phyloP scores from a whole-genome alignment of 2,329 filamentous ascomycete genomes.

The Stylonectria norvegica region DNA sequence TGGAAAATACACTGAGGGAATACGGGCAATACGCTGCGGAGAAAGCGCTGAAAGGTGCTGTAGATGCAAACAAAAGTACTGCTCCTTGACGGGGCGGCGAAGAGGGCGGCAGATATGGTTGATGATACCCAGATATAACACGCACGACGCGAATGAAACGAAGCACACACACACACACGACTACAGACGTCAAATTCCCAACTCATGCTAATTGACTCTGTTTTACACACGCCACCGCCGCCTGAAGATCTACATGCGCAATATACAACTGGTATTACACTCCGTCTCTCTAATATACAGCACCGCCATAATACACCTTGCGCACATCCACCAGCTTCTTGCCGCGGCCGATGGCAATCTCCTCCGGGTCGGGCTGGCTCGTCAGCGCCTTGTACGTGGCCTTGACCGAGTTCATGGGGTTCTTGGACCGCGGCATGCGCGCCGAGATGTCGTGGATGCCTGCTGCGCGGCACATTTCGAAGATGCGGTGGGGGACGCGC shows the following conservation, averaged over 20 bases:
- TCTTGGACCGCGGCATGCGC: constrained; percentile 77
- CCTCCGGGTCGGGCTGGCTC: constrained; percentile 81
- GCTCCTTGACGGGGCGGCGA: too few species aligned
- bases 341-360: constrained; percentile 82
- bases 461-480: constrained; percentile 84
- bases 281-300: constrained; percentile 52
- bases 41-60: too few species aligned
- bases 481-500: constrained; percentile 85
- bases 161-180: not conserved
- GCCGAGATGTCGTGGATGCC: constrained; percentile 87
- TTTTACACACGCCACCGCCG: constrained; percentile 11
- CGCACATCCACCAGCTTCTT: constrained; percentile 95
- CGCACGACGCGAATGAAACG: constrained; percentile 1
- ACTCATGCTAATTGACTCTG: constrained; percentile 12
- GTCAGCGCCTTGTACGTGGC: constrained; percentile 79
- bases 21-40: too few species aligned
- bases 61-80: too few species aligned
- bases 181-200: constrained; percentile 3
- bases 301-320: constrained; percentile 93
- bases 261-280: constrained; percentile 18
- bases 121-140: constrained; percentile 17
- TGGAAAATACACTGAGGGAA: constrained; percentile 14
- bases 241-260: constrained; percentile 11
- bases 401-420: constrained; percentile 98
- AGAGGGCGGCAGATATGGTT: not conserved